Evolutionary conservation across 345 rosid genomes (phyloP), one percentile per base, ranked within the genome.

Genomic region (Erucastrum elatum): DNA sequence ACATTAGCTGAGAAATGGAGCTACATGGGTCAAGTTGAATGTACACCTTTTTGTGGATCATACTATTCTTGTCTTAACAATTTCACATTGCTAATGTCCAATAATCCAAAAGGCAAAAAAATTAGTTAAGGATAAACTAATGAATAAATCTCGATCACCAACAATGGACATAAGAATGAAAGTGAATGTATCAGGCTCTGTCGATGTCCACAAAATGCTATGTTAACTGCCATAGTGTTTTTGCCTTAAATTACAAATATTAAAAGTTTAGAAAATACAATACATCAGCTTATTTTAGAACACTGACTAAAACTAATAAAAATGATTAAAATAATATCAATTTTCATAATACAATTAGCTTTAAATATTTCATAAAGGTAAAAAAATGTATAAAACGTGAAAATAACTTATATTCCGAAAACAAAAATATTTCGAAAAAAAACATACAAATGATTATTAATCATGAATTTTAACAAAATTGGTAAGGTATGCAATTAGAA

Each of bases 11-110:
- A 65, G 46, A 9, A 39, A 31, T 35, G 51, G 29, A 65, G 25
- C 4, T 68, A 44, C 74, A 75, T 33, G 68, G n/a, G 26, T 33
- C 69, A 33, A 69, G 3, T 27, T 30, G 63, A 56, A 29, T 61
- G 53, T 46, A 46, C 55, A 77, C 49, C 2, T 15, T 31, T 37
- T 13, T 26, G 21, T 16, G 15, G 37, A 53, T 37, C 65, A 55
- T 29, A 15, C 8, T 58, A 75, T 51, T 12, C 10, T 55, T 27
- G 13, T 41, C 25, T 66, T 67, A 16, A 15, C 46, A 63, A 21
- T 41, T 33, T 63, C 29, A 62, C 35, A 10, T 8, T 33, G 68
- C 25, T 9, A 49, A 8, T 73, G 26, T 55, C 39, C 55, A 55
- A 21, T 51, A 33, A 56, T 39, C 62, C 7, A 44, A 7, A 31